These are phyloP conservation scores for Fraxinus paxiana DNA, from an alignment of 305 asterid genomes.

Conservation along the genomic window DNA sequence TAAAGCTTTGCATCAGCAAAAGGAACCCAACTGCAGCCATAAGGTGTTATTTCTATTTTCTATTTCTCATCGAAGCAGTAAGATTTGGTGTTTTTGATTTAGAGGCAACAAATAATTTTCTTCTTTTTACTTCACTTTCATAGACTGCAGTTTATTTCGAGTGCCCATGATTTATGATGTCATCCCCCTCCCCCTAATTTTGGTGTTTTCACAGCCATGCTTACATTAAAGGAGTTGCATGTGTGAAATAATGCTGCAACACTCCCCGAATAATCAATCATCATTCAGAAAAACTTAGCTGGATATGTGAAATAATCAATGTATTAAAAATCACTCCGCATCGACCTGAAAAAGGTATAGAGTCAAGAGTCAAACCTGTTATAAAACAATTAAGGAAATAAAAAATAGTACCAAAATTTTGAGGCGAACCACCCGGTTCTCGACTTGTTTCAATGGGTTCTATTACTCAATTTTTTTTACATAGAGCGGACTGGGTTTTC, in stretches of 20 bases:
- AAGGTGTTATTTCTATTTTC: constrained; percentile 41
- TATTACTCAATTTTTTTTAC: neutral
- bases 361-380: neutral
- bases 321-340: neutral
- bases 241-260: neutral
- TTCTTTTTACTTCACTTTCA: neutral
- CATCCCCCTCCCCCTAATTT: neutral
- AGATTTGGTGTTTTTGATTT: constrained; percentile 4
- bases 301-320: neutral
- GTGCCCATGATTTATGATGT: constrained; percentile 2
- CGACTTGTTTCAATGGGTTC: neutral
- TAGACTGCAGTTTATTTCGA: neutral
- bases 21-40: constrained; percentile 62
- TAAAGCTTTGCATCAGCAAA: constrained; percentile 57
- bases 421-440: neutral
- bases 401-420: neutral
- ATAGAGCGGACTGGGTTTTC: neutral
- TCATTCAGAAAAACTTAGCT: neutral
- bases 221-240: neutral
- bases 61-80: neutral
- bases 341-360: neutral
- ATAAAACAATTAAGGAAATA: neutral
- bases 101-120: neutral
- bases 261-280: neutral
- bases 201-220: neutral